Evolutionary conservation across 495 filamentous ascomycete species (phyloP), one percentile per base, ranked within the genome.

Genomic region (Neurospora cerealis): DNA sequence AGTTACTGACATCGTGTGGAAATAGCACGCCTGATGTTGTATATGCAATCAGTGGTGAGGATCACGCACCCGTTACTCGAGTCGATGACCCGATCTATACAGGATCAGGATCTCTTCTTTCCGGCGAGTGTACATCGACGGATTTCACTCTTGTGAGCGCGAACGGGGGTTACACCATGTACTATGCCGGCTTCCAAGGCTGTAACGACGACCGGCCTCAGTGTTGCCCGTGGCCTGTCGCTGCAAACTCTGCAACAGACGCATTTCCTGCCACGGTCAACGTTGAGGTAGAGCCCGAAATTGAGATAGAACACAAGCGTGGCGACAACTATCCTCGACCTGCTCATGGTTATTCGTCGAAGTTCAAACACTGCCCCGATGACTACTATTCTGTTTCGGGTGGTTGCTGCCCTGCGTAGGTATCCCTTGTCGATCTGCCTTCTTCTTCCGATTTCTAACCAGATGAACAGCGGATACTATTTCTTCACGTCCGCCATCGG

Each of bases 331-430:
- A 73, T 36, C 79, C 79, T 7, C 32, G 69, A 66, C 78, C 79
- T 0, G 74, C 41, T 15, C 46, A 77, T 71, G 37, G 19, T 15
- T 69, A 69, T 48, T 40, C 73, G n/a, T 54, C 69, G 11, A 34
- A 62, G 4, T 48, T 80, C 3, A 32, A 60, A 9, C 73, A 44
- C 9, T 80, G 78, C 21, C 75, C 79, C 13, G 72, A 74, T 1
- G 79, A 81, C 62, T 81, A 81, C 72, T 79, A 77, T 71, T 79
- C 79, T 24, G 73, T 80, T n/a, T 76, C 77, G 2, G 76, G 76
- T 13, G 75, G 71, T 3, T 79, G 78, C 42, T 80, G 76, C 73
- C 79, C 79, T 13, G 73, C 11, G 75, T 79, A 77, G 5, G 79
- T 77, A 11, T 36, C 36, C 6, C 10, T 21, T 38, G 5, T 13